Evolutionary conservation across 2,329 filamentous ascomycete genomes (phyloP).

Genomic region (Tolypocladium capitatum): DNA sequence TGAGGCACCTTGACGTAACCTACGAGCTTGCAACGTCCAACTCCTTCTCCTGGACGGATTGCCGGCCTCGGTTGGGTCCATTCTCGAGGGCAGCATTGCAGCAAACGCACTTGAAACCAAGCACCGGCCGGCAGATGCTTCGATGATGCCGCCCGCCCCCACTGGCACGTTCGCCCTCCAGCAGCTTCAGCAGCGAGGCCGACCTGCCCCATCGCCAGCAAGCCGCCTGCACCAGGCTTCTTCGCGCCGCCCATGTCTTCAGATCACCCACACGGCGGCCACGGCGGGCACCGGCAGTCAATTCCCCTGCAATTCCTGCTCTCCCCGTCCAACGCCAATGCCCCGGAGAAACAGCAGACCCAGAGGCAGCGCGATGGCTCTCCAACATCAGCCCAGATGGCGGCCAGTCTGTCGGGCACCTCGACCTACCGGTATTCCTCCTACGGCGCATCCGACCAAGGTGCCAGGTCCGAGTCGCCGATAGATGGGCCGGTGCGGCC

Average conservation of each 20-base stretch:
- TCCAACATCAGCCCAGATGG: slow-evolving; percentile 7
- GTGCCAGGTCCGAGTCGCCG: slow-evolving; percentile 30
- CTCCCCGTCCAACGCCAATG: slow-evolving; percentile 2
- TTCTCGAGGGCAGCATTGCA: not conserved
- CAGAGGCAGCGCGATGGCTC: slow-evolving; percentile 1
- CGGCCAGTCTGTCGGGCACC: slow-evolving; percentile 25
- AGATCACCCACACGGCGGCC: slow-evolving; percentile 12
- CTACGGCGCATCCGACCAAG: slow-evolving; percentile 24
- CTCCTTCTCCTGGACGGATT: not conserved
- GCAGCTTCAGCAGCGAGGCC: slow-evolving; percentile 3
- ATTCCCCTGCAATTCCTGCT: slow-evolving; percentile 59
- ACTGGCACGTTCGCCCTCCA: not conserved
- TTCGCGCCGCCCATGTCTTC: slow-evolving; percentile 15
- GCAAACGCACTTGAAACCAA: slow-evolving; percentile 1
- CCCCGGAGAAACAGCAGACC: not conserved
- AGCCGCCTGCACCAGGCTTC: not conserved
- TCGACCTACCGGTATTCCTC: slow-evolving; percentile 41
- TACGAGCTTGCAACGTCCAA: too few species aligned
- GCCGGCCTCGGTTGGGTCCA: not conserved
- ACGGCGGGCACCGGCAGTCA: slow-evolving; percentile 25
- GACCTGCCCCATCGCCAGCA: not conserved
- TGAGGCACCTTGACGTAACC: too few species aligned
- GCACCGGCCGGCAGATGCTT: not conserved
- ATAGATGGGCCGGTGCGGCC: slow-evolving; percentile 44
- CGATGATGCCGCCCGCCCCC: not conserved